phyloP scores from a whole-genome alignment of 345 rosid genomes.

The Eucalyptus guilfoylei region DNA sequence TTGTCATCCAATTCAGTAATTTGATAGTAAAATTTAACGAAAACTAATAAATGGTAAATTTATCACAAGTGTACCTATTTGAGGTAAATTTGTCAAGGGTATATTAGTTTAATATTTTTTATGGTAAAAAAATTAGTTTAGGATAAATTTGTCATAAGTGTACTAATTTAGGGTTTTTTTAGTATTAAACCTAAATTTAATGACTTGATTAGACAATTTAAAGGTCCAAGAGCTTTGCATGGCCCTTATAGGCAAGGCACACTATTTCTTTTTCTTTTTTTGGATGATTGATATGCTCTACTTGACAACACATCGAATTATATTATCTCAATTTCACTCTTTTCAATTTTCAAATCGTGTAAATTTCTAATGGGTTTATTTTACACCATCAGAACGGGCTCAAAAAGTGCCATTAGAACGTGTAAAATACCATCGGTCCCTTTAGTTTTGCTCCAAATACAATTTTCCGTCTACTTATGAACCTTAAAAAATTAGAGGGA shows the following conservation, averaged over 20 bases:
- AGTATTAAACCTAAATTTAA: background rate
- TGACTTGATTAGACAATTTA: background rate
- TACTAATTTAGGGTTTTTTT: fast-evolving
- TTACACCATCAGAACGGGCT: background rate
- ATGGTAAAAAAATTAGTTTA: fast-evolving
- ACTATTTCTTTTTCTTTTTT: no score
- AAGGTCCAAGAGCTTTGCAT: background rate
- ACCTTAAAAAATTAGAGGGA: no score
- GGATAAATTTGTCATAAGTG: fast-evolving
- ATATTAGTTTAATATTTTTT: fast-evolving
- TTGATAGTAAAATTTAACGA: no score
- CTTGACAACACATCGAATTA: fast-evolving
- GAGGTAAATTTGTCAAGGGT: no score
- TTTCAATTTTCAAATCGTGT: background rate
- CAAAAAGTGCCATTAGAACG: no score
- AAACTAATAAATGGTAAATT: no score
- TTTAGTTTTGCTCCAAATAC: no score
- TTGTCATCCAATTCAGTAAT: fast-evolving
- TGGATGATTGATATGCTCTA: no score
- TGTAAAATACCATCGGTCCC: background rate
- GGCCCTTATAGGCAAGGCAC: background rate
- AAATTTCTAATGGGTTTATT: background rate
- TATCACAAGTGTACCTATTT: fast-evolving
- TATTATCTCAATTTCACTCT: background rate
- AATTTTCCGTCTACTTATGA: no score